Conservation (phyloP, 441 rosid genomes). For the Euphorbia corollata region DNA sequence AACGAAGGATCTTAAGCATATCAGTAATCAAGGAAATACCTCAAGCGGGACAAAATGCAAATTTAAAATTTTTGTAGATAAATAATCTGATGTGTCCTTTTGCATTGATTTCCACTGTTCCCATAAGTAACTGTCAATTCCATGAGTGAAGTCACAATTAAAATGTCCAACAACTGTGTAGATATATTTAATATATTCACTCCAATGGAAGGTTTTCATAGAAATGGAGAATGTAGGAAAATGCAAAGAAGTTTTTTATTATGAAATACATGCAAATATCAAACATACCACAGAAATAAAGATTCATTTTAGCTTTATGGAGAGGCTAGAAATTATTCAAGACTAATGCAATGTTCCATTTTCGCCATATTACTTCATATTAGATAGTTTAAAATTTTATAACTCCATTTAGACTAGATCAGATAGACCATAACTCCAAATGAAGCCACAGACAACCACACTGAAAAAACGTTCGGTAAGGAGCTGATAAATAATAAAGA, state of each 20-base stretch:
- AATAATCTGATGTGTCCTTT: slow-evolving; percentile 31
- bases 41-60: slow-evolving; percentile 57
- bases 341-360: background rate
- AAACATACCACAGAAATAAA: background rate
- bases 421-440: background rate
- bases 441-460: background rate
- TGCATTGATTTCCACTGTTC: slow-evolving; percentile 79
- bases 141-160: slow-evolving; percentile 13
- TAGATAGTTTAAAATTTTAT: background rate
- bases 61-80: slow-evolving; percentile 37
- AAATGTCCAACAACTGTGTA: background rate
- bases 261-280: background rate
- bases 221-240: slow-evolving; percentile 14
- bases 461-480: background rate
- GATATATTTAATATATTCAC: slow-evolving; percentile 8
- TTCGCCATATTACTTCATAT: background rate
- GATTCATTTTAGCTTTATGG: background rate
- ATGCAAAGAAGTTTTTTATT: background rate
- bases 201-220: slow-evolving; percentile 16
- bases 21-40: slow-evolving; percentile 35
- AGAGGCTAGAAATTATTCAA: background rate
- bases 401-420: background rate
- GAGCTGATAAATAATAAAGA: background rate
- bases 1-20: background rate
- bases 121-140: slow-evolving; percentile 53